Evolutionary conservation across 2,329 filamentous ascomycete genomes (phyloP).

Genomic region (Microascus cirrosus): DNA sequence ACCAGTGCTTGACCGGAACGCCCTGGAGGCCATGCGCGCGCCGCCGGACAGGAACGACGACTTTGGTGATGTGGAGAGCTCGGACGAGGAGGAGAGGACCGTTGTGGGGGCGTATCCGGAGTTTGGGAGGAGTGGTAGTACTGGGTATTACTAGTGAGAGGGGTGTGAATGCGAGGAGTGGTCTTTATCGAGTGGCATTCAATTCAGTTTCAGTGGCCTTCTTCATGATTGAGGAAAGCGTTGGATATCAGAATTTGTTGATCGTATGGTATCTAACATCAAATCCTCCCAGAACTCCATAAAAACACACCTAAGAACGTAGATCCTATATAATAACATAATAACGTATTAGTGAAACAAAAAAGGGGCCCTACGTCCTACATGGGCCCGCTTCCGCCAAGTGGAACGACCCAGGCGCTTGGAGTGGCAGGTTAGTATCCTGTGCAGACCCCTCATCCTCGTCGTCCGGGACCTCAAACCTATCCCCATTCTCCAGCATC

Average conservation of each 20-base stretch:
- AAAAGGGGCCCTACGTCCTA: background rate
- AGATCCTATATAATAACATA: background rate
- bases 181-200: background rate
- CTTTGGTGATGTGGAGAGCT: slow-evolving; percentile 24
- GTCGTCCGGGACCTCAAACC: background rate
- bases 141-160: slow-evolving; percentile 10
- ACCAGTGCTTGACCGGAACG: slow-evolving; percentile 51
- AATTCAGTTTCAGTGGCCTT: background rate
- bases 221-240: background rate
- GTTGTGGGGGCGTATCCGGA: slow-evolving; percentile 1
- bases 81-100: slow-evolving; percentile 25
- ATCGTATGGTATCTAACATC: background rate
- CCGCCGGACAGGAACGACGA: slow-evolving; percentile 32
- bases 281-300: background rate
- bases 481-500: background rate
- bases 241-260: too few species aligned
- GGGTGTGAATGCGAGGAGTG: background rate
- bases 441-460: background rate
- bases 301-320: background rate
- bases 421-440: background rate
- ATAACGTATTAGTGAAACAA: background rate
- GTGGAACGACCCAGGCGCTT: background rate
- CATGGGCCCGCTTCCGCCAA: background rate
- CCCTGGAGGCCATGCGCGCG: slow-evolving; percentile 50
- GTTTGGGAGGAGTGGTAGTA: background rate